Percentiles rank a stretch among this genome's conserved stretches.
phyloP scores from a whole-genome alignment of 768 basidiomycete genomes.

The Candolleomyces eurysporus region DNA sequence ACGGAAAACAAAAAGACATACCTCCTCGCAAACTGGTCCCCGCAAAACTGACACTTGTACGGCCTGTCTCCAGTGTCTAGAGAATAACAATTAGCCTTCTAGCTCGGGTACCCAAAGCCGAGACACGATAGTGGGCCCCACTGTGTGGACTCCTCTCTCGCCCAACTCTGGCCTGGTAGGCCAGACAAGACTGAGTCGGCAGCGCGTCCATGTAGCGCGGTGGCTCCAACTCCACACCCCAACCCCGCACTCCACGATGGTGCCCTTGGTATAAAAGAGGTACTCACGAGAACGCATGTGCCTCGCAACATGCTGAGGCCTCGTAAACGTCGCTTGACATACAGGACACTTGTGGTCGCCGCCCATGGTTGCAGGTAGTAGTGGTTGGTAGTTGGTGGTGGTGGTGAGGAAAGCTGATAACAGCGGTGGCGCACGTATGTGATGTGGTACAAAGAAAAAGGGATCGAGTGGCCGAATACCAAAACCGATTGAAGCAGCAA shows the following conservation, averaged over 20 bases:
- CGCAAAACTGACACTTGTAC: constrained; percentile 85
- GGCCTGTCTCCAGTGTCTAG: constrained; percentile 87
- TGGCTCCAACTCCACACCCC: neutral
- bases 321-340: constrained; percentile 83
- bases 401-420: neutral
- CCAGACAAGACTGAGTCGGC: neutral
- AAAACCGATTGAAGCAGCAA: neutral
- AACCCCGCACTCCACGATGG: neutral
- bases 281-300: constrained; percentile 89
- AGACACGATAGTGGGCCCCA: no score
- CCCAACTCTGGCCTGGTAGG: neutral
- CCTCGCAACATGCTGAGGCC: constrained; percentile 85
- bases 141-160: no score
- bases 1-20: constrained; percentile 21
- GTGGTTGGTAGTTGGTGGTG: constrained; percentile 1
- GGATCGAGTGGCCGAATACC: neutral
- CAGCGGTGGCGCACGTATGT: no score
- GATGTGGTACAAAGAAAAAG: neutral
- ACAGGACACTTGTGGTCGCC: constrained; percentile 87
- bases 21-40: constrained; percentile 89
- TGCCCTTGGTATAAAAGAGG: constrained; percentile 4
- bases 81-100: constrained; percentile 7
- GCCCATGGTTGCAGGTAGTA: constrained; percentile 49
- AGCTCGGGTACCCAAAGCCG: no score
- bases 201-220: neutral